phyloP scores from a whole-genome alignment of 441 rosid genomes.

The Breynia disticha region DNA sequence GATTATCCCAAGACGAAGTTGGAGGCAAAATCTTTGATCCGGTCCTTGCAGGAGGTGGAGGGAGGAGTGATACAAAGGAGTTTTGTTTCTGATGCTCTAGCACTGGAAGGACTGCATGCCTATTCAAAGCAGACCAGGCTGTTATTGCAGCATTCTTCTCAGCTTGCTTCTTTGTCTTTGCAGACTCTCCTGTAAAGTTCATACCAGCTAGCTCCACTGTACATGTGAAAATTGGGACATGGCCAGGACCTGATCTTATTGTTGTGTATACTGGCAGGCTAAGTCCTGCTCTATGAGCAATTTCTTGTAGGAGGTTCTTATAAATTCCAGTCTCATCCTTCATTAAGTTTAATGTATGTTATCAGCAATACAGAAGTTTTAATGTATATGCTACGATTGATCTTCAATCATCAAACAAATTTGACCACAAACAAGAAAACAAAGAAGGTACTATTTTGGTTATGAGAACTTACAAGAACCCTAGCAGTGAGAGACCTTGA shows the following conservation, averaged over 20 bases:
- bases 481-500: constrained; percentile 60
- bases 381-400: too few species aligned
- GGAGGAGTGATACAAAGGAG: constrained; percentile 44
- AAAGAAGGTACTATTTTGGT: too few species aligned
- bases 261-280: constrained; percentile 65
- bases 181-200: constrained; percentile 56
- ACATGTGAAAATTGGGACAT: constrained; percentile 55
- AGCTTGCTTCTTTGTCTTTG: constrained; percentile 77
- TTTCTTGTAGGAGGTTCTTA: constrained; percentile 74
- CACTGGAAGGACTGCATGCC: too few species aligned
- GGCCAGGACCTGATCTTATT: constrained; percentile 73
- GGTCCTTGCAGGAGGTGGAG: constrained; percentile 49
- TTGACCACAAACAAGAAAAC: too few species aligned
- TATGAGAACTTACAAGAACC: constrained; percentile 44
- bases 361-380: too few species aligned
- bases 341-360: too few species aligned
- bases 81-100: constrained; percentile 25
- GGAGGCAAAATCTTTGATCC: constrained; percentile 50
- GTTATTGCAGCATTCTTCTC: constrained; percentile 81
- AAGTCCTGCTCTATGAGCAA: constrained; percentile 69
- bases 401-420: too few species aligned
- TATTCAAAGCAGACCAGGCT: constrained; percentile 71
- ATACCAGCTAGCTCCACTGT: constrained; percentile 68
- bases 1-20: constrained; percentile 3
- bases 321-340: constrained; percentile 86